phyloP scores from a whole-genome alignment of 2,329 filamentous ascomycete genomes.

The Samsoniella hepiali region DNA sequence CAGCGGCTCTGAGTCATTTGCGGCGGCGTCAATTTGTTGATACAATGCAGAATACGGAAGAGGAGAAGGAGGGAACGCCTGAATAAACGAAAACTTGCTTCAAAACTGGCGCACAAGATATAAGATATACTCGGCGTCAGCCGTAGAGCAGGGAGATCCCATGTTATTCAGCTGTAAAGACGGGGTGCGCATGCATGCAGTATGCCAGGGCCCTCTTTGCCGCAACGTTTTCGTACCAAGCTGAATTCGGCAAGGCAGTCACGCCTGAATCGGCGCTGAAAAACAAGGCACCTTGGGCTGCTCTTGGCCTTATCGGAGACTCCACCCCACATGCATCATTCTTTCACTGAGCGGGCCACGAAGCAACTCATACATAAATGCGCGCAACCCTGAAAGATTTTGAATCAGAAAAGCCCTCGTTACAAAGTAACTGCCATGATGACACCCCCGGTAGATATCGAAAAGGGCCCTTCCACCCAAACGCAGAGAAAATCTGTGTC shows the following conservation, averaged over 20 bases:
- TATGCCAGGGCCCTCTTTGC: neutral
- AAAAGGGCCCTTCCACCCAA: constrained; percentile 32
- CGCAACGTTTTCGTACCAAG: constrained; percentile 1
- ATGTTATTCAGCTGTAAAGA: neutral
- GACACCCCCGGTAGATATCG: constrained; percentile 50
- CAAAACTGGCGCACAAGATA: too few relatives aligned
- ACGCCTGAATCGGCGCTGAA: constrained; percentile 7
- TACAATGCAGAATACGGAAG: neutral
- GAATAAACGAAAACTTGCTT: neutral
- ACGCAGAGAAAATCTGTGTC: constrained; percentile 42
- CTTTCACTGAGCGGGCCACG: constrained; percentile 8
- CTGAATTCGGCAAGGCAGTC: constrained; percentile 5
- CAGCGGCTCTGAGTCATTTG: constrained; percentile 12
- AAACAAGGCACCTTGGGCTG: neutral
- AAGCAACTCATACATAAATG: constrained; percentile 12
- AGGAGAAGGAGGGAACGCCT: neutral
- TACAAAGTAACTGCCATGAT: constrained; percentile 29
- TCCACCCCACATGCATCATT: constrained; percentile 15
- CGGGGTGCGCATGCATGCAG: neutral
- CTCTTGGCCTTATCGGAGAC: constrained; percentile 11
- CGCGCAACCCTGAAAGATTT: constrained; percentile 10
- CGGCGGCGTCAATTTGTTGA: neutral
- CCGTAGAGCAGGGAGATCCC: neutral
- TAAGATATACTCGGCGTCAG: too few relatives aligned
- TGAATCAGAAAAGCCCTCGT: neutral